Evolutionary conservation across 2,329 filamentous ascomycete genomes (phyloP).

Genomic region (Hirsutella minnesotensis): DNA sequence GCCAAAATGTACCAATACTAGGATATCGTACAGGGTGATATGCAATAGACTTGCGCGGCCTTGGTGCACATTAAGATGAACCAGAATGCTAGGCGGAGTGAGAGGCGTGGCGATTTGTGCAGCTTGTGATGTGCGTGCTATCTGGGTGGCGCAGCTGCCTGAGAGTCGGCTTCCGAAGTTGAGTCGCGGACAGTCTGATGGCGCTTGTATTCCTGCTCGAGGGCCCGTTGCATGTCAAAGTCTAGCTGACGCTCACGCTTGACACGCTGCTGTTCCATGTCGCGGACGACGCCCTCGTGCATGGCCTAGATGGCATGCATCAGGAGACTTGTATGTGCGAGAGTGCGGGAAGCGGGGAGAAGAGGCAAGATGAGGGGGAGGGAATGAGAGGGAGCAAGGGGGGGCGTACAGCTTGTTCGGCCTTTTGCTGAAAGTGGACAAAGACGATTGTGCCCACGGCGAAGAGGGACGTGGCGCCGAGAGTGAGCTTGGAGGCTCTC

Average conservation of each 20-base stretch:
- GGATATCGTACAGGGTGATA: conserved; percentile 5
- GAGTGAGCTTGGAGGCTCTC: conserved; percentile 74
- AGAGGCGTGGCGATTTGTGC: neutral
- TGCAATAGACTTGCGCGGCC: neutral
- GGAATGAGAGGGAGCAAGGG: neutral
- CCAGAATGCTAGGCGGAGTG: neutral
- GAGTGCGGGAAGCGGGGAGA: too few relatives aligned
- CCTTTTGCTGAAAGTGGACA: conserved; percentile 81
- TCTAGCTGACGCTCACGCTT: conserved; percentile 87
- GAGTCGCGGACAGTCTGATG: conserved; percentile 60
- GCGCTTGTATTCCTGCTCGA: conserved; percentile 86
- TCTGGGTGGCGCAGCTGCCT: conserved; percentile 9
- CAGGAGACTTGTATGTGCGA: too few relatives aligned
- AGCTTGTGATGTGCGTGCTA: conserved; percentile 5
- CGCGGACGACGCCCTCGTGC: conserved; percentile 87
- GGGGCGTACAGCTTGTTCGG: conserved; percentile 63
- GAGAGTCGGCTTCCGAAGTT: conserved; percentile 11
- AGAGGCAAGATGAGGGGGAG: neutral
- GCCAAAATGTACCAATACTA: conserved; percentile 9
- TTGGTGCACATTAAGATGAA: neutral
- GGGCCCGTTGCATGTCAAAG: conserved; percentile 77
- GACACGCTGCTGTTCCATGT: conserved; percentile 85
- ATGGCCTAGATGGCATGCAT: conserved; percentile 72
- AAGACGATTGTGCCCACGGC: conserved; percentile 67
- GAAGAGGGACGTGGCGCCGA: conserved; percentile 65